Evolutionary conservation across 129 eudicot genomes (phyloP), one percentile per base, ranked within the genome.

Genomic region (Artemisia tridentata): DNA sequence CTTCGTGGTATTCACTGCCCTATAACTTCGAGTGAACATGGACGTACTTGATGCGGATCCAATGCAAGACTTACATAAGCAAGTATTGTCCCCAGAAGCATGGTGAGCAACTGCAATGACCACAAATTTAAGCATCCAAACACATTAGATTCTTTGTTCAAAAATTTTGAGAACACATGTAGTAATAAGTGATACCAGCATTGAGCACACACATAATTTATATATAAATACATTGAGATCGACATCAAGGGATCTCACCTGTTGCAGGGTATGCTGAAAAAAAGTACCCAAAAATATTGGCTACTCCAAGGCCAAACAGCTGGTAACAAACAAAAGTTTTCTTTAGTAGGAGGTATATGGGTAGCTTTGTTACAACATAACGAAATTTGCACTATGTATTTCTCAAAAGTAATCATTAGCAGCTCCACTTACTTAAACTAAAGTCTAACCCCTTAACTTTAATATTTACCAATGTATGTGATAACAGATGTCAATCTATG

Each of bases 281-380:
- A 83, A 86, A 88, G 58, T 97, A 88, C 48, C 99, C 99, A 53
- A 63, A 74, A 21, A 95, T 81, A 75, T 95, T 95, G 31, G 99
- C 93, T 65, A 90, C 96, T 10, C 99, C 99, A 76, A 95, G 99
- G 67, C 99, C 99, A 88, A 95, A 90, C 63, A 95, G 77, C 99
- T 95, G 89, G 56, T 73, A 41, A 54, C 51, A 75, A 68, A 76
- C 62, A 45, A 57, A 56, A n/a, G 10, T 63, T 64, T 48, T 10
- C 11, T 46, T 86, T 51, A 47, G 47, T 11, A 55, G 45, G 21
- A 67, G 43, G 23, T 56, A 29, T 66, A 48, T 38, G 45, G 20
- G 5, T 17, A 48, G 55, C 75, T 74, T 34, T 16, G 29, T 38
- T 47, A 50, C 3, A 65, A 75, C 60, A 58, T 9, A 70, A 23